Evolutionary conservation across 768 basidiomycete species (phyloP), one percentile per base, ranked within the genome.

Genomic region (Crepidotus variabilis): DNA sequence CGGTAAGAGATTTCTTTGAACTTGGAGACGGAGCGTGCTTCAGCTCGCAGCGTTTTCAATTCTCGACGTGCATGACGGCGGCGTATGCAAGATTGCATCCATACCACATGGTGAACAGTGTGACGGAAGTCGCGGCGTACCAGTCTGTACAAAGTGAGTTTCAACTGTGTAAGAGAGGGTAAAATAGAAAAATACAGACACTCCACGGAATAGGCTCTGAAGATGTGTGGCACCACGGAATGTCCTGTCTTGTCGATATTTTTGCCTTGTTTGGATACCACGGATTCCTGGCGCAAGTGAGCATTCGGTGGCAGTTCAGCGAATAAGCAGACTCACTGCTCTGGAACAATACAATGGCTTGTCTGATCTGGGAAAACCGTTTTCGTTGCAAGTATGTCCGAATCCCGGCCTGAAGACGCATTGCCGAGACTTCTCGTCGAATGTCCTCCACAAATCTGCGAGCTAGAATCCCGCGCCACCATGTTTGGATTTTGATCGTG

Each of bases 1-100:
- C 85, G 86, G 68, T 98, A 98, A 0, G 96, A 98, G 62, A 96
- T 97, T 74, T 97, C 94, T 75, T 97, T 98, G 85, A 96, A 98
- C 69, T 94, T 97, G 62, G 92, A 90, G 24, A 95, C 95, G 1
- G 97, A 98, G 51, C 94, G 92, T 6, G 97, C 97, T 71, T 99
- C 97, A 7, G 87, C 83, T 66, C 82, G 88, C 60, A 99, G 83
- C 9, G 75, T 76, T 64, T 88, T 90, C 60, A 99, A 83, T 67
- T 98, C 86, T 62, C 86, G 88, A 57, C 87, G 84, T 20, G 97
- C 97, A 50, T 90, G 75, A 46, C 91, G 87, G 23, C 96, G 90
- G 45, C 97, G 90, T 50, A 95, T 75, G 66, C 94, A 96, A 16
- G 92, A 94, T 69, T 99, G 97, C 22, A 98, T 70, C 66, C 88